Conservation (phyloP, 768 basidiomycete species). For the Strobilomyces confusus region DNA sequence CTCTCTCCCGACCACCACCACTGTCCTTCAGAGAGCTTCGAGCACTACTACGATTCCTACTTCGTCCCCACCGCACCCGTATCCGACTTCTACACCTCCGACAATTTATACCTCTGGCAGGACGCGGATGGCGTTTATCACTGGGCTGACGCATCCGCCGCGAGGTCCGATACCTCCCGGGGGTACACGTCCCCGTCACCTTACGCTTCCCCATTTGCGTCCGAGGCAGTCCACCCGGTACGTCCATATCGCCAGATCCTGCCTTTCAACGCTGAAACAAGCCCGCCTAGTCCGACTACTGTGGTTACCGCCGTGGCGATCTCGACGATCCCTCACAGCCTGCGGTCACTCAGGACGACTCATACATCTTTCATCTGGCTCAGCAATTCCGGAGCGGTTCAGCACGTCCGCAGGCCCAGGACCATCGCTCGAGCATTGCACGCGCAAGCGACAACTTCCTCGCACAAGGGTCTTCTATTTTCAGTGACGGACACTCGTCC, state of each 20-base stretch:
- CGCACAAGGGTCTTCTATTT: constrained; percentile 30
- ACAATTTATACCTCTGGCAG: constrained; percentile 28
- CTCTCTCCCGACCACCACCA: constrained; percentile 17
- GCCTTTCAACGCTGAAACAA: constrained; percentile 4
- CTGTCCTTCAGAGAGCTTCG: constrained; percentile 12
- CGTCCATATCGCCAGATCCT: constrained; percentile 4
- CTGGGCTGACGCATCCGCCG: constrained; percentile 24
- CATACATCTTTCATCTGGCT: constrained; percentile 20
- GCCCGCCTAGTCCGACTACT: constrained; percentile 14
- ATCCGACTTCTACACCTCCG: constrained; percentile 25
- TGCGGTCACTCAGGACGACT: constrained; percentile 12
- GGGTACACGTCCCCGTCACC: constrained; percentile 16
- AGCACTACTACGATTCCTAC: constrained; percentile 24
- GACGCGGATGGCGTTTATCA: constrained; percentile 26
- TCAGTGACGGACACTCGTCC: constrained; percentile 21
- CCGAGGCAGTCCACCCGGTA: constrained; percentile 18
- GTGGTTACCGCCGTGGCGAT: constrained; percentile 16
- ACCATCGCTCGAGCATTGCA: constrained; percentile 31
- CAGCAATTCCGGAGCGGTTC: constrained; percentile 22
- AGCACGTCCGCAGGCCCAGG: constrained; percentile 24
- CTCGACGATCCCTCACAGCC: constrained; percentile 11
- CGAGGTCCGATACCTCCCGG: constrained; percentile 24
- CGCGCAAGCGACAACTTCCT: constrained; percentile 33
- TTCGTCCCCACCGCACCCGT: constrained; percentile 5
- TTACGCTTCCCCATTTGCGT: constrained; percentile 11